Evolutionary conservation across 1,139 yeast species (phyloP), one percentile per base, ranked within the genome.

Genomic region (Taphrina sp.): DNA sequence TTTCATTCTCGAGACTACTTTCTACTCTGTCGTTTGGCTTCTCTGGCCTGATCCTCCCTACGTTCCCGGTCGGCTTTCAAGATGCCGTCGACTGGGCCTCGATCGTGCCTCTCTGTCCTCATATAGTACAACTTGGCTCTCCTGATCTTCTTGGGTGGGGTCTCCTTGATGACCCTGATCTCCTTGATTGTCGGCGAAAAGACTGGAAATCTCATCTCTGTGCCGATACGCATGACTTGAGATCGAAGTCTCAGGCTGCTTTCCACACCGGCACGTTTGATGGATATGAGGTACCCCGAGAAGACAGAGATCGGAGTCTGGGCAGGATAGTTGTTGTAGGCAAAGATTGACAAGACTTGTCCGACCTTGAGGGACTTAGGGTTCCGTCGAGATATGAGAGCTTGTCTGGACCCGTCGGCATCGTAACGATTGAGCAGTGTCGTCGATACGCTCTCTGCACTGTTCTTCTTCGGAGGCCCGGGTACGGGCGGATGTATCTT

Each of bases 41-140:
- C 44, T n/a, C 33, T 16, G 4, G 14, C 44, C 12, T 14, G n/a
- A 10, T 20, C 39, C 23, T 49, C 54, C 17, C 46, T n/a, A 7
- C 54, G 28, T 17, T 42, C 56, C 5, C 56, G 49, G 22, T 52
- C 56, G 29, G 45, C 45, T 33, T 39, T 49, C 26, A 56, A 33
- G 19, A 56, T 31, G 23, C 46, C 51, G 34, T 56, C 59, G 35
- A 57, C 57, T 7, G 57, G 31, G 33, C 57, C 51, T 29, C 49
- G 43, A 33, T 51, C 57, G 43, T 55, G 56, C 29, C 41, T 37
- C 16, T 41, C 54, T 19, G 51, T 37, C 24, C 60, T 61, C 90
- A 64, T 43, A 45, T 64, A 64, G 57, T 58, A 60, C 52, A 64
- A 43, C 47, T 64, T 62, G 26, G 64, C 62, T 31, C 64, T 47